Evolutionary conservation across 2,329 filamentous ascomycete species (phyloP).

Genomic region (Periconia sp.): DNA sequence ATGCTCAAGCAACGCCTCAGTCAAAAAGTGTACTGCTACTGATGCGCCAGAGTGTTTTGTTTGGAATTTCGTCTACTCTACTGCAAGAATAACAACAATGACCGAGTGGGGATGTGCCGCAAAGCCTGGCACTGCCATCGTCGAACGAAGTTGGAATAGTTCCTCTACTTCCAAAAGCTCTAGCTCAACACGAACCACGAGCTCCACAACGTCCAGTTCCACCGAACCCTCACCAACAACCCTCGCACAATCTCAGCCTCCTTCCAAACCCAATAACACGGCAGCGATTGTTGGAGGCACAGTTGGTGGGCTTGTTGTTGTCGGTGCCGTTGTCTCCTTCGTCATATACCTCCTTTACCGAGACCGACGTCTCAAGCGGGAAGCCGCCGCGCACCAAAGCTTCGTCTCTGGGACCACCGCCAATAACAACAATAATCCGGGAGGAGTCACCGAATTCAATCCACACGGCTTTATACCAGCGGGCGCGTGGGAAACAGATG

Average conservation of each 20-base stretch:
- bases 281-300: slow-evolving; percentile 38
- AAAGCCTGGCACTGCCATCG: slow-evolving; percentile 18
- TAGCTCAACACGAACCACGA: slow-evolving; percentile 6
- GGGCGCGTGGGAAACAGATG: background rate
- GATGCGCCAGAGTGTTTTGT: slow-evolving; percentile 28
- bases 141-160: slow-evolving; percentile 12
- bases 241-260: background rate
- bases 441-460: slow-evolving; percentile 13
- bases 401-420: slow-evolving; percentile 2
- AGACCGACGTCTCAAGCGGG: slow-evolving; percentile 19
- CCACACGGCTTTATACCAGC: slow-evolving; percentile 8
- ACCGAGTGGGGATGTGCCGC: slow-evolving; percentile 35
- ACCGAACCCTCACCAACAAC: slow-evolving; percentile 1
- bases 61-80: slow-evolving; percentile 28
- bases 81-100: slow-evolving; percentile 19
- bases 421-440: slow-evolving; percentile 5
- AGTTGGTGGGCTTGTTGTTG: slow-evolving; percentile 28
- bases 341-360: slow-evolving; percentile 23
- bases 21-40: slow-evolving; percentile 32
- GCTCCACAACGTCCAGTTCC: slow-evolving; percentile 1
- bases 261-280: slow-evolving; percentile 16
- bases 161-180: slow-evolving; percentile 5
- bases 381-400: slow-evolving; percentile 1
- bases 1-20: slow-evolving; percentile 25
- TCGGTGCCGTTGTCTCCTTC: slow-evolving; percentile 24